Evolutionary conservation across 306 rosid species (phyloP).

Genomic region (Inga leiocalycina): DNA sequence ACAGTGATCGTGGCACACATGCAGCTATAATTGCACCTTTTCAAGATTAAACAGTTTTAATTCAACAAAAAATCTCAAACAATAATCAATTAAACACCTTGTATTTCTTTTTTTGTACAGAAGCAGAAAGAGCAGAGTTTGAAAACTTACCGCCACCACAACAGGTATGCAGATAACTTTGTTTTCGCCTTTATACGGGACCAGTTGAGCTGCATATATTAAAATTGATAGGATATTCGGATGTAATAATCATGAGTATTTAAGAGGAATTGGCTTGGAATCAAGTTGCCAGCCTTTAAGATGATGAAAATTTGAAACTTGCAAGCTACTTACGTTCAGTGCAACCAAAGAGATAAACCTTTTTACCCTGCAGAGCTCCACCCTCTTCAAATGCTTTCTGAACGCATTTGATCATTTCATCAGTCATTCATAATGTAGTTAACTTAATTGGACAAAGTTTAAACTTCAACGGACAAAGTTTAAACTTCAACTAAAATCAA

Average conservation of each 20-base stretch:
- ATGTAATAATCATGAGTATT: background rate
- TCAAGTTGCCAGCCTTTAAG: background rate
- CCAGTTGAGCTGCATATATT: slow-evolving; percentile 17
- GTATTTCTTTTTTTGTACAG: background rate
- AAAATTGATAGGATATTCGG: background rate
- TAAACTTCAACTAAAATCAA: background rate
- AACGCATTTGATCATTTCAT: slow-evolving; percentile 7
- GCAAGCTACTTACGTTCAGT: slow-evolving; percentile 23
- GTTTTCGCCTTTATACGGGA: background rate
- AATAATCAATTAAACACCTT: background rate
- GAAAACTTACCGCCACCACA: slow-evolving; percentile 27
- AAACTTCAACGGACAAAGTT: background rate
- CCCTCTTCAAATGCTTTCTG: slow-evolving; percentile 24
- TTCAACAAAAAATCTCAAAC: background rate
- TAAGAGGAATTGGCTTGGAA: background rate
- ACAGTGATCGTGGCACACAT: background rate
- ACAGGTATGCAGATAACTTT: slow-evolving; percentile 17
- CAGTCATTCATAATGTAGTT: background rate
- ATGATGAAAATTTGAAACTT: background rate
- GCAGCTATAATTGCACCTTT: background rate
- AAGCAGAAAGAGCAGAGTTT: slow-evolving; percentile 13
- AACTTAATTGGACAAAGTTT: background rate
- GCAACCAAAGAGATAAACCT: slow-evolving; percentile 20
- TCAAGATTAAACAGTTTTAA: background rate
- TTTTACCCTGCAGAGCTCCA: slow-evolving; percentile 17